Evolutionary conservation across 75 land plant genomes (phyloP).

Genomic region (Cupressus sempervirens): DNA sequence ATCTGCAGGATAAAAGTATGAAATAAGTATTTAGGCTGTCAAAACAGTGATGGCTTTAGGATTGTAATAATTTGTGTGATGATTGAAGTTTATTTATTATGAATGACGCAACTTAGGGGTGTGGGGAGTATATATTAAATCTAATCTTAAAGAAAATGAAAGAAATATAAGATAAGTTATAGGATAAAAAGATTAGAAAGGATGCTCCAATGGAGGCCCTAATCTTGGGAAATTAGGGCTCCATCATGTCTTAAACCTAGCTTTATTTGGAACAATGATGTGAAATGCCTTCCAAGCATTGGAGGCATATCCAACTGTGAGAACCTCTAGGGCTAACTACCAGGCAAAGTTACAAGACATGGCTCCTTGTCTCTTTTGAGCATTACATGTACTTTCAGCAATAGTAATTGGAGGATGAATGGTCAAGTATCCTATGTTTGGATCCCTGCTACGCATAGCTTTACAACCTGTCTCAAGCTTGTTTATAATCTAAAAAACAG

Average conservation of each 20-base stretch:
- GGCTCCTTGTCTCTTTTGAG: constrained; percentile 14
- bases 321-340: background rate
- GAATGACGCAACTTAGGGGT: too few species aligned
- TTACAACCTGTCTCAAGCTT: constrained; percentile 31
- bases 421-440: constrained; percentile 31
- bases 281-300: constrained; percentile 10
- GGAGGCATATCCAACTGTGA: constrained; percentile 17
- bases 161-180: too few species aligned
- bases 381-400: background rate
- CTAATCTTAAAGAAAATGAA: too few species aligned
- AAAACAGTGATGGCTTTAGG: too few species aligned
- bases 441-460: constrained; percentile 29
- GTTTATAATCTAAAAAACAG: constrained; percentile 40
- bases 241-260: constrained; percentile 22
- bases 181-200: too few species aligned
- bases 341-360: constrained; percentile 19
- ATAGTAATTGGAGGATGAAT: constrained; percentile 7
- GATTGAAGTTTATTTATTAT: too few species aligned
- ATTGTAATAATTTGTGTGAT: too few species aligned
- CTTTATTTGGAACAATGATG: constrained; percentile 23
- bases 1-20: too few species aligned
- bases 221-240: too few species aligned
- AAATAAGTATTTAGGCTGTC: too few species aligned
- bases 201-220: too few species aligned
- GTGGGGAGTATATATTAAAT: too few species aligned